phyloP scores from a whole-genome alignment of 2,329 filamentous ascomycete species.

The Penicillium sp. region DNA sequence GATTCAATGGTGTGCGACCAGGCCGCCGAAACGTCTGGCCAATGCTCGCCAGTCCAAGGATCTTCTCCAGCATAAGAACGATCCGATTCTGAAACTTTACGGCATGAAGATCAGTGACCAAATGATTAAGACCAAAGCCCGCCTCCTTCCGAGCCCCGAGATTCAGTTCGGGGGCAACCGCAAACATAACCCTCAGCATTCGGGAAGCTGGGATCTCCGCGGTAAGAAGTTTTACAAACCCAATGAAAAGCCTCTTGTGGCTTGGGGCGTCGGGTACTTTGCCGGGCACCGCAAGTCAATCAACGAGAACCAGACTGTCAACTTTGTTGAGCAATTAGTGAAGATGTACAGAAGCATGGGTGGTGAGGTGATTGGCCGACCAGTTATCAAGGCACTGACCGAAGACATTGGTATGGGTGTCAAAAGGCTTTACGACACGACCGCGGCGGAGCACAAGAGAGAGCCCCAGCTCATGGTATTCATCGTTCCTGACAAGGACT shows the following conservation, averaged over 20 bases:
- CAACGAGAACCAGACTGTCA: constrained; percentile 35
- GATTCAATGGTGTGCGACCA: constrained; percentile 87
- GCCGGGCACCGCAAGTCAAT: constrained; percentile 46
- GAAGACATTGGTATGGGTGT: constrained; percentile 48
- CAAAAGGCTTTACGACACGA: constrained; percentile 47
- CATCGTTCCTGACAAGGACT: constrained; percentile 62
- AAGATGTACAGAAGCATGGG: constrained; percentile 55
- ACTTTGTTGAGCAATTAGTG: constrained; percentile 54
- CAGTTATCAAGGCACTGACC: constrained; percentile 37
- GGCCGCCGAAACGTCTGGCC: constrained; percentile 57
- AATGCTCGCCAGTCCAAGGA: constrained; percentile 61
- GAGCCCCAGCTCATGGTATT: constrained; percentile 72
- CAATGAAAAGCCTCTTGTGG: constrained; percentile 55
- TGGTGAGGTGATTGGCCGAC: constrained; percentile 44
- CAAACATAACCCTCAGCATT: constrained; percentile 51
- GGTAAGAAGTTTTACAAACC: constrained; percentile 64
- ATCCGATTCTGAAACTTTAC: constrained; percentile 63
- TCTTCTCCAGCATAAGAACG: constrained; percentile 58
- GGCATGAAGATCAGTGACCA: constrained; percentile 59
- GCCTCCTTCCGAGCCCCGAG: constrained; percentile 60
- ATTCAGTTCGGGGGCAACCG: constrained; percentile 57
- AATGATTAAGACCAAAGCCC: constrained; percentile 61
- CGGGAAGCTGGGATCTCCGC: constrained; percentile 79
- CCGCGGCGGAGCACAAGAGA: constrained; percentile 28
- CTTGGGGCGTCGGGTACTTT: constrained; percentile 68